A percentile compares a stretch with the other conserved stretches of the same genome.
These are phyloP conservation scores for Fusarium continuum DNA, from an alignment of 2,329 filamentous ascomycete species.

Conservation along the genomic window DNA sequence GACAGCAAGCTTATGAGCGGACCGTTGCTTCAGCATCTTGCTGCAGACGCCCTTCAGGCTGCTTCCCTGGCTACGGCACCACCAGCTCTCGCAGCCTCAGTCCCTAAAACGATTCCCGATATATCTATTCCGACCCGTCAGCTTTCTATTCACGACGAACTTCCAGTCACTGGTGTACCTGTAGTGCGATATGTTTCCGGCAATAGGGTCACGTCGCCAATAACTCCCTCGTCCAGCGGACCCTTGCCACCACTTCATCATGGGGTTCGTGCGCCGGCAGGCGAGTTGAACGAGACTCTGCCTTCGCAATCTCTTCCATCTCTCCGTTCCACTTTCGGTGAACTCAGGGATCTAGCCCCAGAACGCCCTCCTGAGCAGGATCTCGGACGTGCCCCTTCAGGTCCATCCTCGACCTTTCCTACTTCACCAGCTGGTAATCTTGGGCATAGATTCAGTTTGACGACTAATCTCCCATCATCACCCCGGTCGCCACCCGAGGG, in stretches of 20 bases:
- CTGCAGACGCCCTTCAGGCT: conserved; percentile 47
- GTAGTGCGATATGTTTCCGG: conserved; percentile 15
- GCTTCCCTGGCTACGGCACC: conserved; percentile 26
- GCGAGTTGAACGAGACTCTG: conserved; percentile 49
- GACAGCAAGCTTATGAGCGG: conserved; percentile 33
- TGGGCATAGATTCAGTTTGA: conserved; percentile 44
- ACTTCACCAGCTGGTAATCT: conserved; percentile 47
- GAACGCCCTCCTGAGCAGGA: conserved; percentile 49
- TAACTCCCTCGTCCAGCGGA: conserved; percentile 38
- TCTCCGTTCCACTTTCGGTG: conserved; percentile 50
- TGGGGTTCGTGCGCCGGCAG: conserved; percentile 49
- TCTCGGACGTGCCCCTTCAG: conserved; percentile 33
- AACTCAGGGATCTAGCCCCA: conserved; percentile 46
- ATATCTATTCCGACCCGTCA: conserved; percentile 46
- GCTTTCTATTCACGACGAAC: conserved; percentile 50
- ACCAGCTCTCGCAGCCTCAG: conserved; percentile 10
- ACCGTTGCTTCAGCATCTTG: conserved; percentile 45
- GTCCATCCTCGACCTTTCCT: conserved; percentile 42
- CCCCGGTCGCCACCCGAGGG: conserved; percentile 61
- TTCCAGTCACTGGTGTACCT: conserved; percentile 8
- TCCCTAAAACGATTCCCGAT: conserved; percentile 39
- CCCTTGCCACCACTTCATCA: conserved; percentile 52
- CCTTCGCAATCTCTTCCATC: conserved; percentile 54
- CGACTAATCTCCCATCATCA: conserved; percentile 50
- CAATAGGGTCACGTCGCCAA: conserved; percentile 35